These are phyloP conservation scores for Uncinocarpus reesii DNA, from an alignment of 2,329 filamentous ascomycete species.

Conservation along the genomic window DNA sequence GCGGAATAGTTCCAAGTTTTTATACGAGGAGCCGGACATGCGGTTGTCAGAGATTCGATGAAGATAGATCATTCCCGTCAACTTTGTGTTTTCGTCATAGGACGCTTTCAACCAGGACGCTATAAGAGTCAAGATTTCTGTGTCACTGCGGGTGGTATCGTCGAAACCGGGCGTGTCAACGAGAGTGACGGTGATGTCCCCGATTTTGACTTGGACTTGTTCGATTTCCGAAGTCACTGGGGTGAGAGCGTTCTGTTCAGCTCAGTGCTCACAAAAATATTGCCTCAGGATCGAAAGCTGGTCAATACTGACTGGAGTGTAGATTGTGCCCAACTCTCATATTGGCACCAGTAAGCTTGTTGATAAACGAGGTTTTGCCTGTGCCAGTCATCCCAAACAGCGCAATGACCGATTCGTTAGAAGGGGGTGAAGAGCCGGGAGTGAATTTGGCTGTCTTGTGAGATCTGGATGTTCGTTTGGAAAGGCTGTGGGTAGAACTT, in stretches of 20 bases:
- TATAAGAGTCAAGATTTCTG: background rate
- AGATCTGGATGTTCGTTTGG: background rate
- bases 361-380: background rate
- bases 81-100: background rate
- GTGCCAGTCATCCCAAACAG: background rate
- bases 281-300: background rate
- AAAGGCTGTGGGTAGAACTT: background rate
- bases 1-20: background rate
- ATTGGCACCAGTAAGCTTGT: background rate
- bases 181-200: background rate
- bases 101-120: background rate
- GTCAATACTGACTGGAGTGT: background rate
- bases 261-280: background rate
- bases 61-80: slow-evolving; percentile 1
- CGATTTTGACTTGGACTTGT: background rate
- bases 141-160: slow-evolving; percentile 1
- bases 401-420: background rate
- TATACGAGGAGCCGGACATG: background rate
- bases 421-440: background rate
- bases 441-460: too few species aligned
- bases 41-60: slow-evolving; percentile 5
- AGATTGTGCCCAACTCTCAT: background rate
- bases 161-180: slow-evolving; percentile 35
- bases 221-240: background rate
- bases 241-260: too few species aligned